Base-by-base conservation (phyloP, 805 yeast genomes). In the Suhomyces sp. region DNA sequence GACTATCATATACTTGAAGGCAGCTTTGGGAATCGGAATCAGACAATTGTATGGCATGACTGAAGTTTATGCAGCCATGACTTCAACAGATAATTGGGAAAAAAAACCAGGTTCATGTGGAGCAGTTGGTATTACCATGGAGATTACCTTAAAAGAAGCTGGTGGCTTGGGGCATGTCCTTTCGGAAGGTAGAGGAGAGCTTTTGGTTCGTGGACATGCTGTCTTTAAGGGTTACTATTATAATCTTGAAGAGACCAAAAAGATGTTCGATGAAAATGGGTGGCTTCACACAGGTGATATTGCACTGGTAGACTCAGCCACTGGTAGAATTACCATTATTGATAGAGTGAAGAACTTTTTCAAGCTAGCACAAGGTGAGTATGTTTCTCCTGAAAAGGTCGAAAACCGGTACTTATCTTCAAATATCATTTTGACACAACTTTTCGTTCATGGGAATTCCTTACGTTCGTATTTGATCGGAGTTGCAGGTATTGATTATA, bases 201-300 rank as follows among this genome's bases (percentile, higher is more conserved):
- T 79, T 30, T 57, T 78, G 50, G 35, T 79, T 8, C 65, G 80
- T 35, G 82, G 84, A 0, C 75, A 79, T 10, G 78, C 75, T 48
- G 63, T 76, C 21, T 76, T 77, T 58, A 51, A 45, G 30, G 72
- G 71, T 11, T 79, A 79, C 46, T 72, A 59, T 50, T 64, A 74
- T 38, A 73, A 76, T 44, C 54, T 58, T 14, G 62, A 65, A 34
- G 81, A 77, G 22, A 77, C 80, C 0, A 54, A 42, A 7, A 71
- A 63, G 22, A 54, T 70, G 6, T 45, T 76, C 34, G 66, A 68
- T 33, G 56, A 55, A 3, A 76, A 73, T 14, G 77, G 74, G 5
- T 79, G 82, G 81, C 67, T 77, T 48, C 59, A 60, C 36, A 77
- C 83, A 15, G 85, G 85, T 19, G 85, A 79, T 52, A 51, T 64